Conservation (phyloP, 495 filamentous ascomycete species). For the Daldinia caldariorum region DNA sequence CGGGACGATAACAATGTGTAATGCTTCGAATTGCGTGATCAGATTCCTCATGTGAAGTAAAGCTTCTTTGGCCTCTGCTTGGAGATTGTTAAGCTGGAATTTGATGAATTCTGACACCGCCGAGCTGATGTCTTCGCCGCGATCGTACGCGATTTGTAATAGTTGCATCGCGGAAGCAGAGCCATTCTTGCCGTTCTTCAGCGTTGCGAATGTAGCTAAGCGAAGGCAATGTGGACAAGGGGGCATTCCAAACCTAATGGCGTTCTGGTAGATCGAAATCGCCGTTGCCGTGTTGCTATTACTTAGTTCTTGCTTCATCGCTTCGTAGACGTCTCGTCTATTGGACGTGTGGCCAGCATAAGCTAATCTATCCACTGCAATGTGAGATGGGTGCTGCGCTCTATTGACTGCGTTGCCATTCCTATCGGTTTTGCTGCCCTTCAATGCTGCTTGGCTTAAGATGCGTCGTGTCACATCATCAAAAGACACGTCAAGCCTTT, state of each 20-base stretch:
- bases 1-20: constrained; percentile 44
- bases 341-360: constrained; percentile 38
- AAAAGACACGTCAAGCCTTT: constrained; percentile 43
- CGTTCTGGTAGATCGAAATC: constrained; percentile 51
- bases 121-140: constrained; percentile 48
- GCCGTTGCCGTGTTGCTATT: constrained; percentile 37
- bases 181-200: constrained; percentile 36
- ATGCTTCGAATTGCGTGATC: constrained; percentile 44
- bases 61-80: constrained; percentile 15
- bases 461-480: constrained; percentile 51
- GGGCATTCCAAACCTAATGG: constrained; percentile 46
- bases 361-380: constrained; percentile 35
- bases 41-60: constrained; percentile 42
- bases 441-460: constrained; percentile 50
- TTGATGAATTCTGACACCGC: constrained; percentile 47
- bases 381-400: constrained; percentile 22
- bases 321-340: constrained; percentile 46
- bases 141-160: constrained; percentile 46
- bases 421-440: constrained; percentile 29
- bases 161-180: constrained; percentile 43
- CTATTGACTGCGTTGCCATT: neutral
- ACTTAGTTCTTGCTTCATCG: constrained; percentile 51
- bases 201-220: constrained; percentile 54
- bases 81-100: constrained; percentile 42
- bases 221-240: constrained; percentile 46